These are phyloP conservation scores for Hypericum perforatum DNA, from an alignment of 345 rosid genomes.

Conservation along the genomic window DNA sequence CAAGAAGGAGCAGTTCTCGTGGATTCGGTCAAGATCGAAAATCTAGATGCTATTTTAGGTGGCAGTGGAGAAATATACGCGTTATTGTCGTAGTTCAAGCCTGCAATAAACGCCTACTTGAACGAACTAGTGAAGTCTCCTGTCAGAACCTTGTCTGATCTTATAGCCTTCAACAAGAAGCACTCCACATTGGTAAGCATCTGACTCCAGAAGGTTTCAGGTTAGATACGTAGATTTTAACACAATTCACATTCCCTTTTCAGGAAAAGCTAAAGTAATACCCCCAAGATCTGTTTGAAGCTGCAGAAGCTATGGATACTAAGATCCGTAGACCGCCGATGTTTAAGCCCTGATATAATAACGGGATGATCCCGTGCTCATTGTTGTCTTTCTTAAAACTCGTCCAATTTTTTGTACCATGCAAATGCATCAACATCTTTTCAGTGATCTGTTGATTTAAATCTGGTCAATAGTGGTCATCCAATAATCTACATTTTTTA, in stretches of 20 bases:
- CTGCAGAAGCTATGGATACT: slow-evolving; percentile 17
- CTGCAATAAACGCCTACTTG: neutral
- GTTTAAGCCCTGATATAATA: no score
- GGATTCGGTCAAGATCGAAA: neutral
- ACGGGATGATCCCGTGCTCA: no score
- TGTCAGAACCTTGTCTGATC: neutral
- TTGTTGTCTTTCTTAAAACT: no score
- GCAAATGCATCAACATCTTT: no score
- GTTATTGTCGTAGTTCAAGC: neutral
- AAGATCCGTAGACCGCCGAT: neutral
- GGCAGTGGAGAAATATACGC: neutral
- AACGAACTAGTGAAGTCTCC: neutral
- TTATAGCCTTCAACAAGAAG: slow-evolving; percentile 3
- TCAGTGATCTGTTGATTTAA: no score
- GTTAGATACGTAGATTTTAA: no score
- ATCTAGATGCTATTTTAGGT: neutral
- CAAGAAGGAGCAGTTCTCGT: neutral
- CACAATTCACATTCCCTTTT: neutral
- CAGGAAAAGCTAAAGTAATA: slow-evolving; percentile 48
- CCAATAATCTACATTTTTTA: no score
- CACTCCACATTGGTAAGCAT: neutral
- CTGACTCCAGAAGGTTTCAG: no score
- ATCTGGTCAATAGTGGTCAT: no score
- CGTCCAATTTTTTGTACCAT: no score
- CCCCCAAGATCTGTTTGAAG: slow-evolving; percentile 35